Conservation (phyloP, 441 rosid species). For the Corymbia citriodora region DNA sequence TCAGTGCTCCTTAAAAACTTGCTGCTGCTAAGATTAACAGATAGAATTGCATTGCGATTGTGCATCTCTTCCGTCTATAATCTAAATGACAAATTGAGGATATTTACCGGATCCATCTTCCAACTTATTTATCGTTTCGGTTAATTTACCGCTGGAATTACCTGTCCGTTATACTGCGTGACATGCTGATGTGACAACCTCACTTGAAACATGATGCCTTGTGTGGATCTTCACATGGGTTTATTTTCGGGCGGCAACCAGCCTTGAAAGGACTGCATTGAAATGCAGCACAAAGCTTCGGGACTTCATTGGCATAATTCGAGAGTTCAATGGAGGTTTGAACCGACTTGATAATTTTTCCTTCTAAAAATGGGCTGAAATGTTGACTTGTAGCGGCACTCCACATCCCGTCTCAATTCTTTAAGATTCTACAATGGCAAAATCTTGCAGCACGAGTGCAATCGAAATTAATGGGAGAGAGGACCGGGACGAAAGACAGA, state of each 20-base stretch:
- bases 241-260: rapidly evolving
- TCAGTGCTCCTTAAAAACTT: too few relatives aligned
- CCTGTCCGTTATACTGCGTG: rapidly evolving
- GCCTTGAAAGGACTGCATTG: background rate
- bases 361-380: background rate
- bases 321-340: rapidly evolving
- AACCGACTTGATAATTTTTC: rapidly evolving
- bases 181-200: background rate
- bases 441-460: background rate
- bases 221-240: too few relatives aligned
- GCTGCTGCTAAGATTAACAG: too few relatives aligned
- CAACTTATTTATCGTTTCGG: background rate
- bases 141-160: rapidly evolving
- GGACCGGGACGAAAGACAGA: background rate
- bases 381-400: too few relatives aligned
- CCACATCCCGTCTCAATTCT: background rate
- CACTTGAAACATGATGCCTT: too few relatives aligned
- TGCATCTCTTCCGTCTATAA: background rate
- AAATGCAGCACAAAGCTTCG: background rate
- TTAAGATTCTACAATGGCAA: background rate
- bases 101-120: rapidly evolving
- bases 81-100: background rate
- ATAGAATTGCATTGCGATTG: background rate
- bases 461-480: background rate
- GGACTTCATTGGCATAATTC: background rate